Percentiles rank a stretch among this genome's conserved stretches.
Conservation (phyloP, 2,329 filamentous ascomycete species). For the Aspergillus texensis region DNA sequence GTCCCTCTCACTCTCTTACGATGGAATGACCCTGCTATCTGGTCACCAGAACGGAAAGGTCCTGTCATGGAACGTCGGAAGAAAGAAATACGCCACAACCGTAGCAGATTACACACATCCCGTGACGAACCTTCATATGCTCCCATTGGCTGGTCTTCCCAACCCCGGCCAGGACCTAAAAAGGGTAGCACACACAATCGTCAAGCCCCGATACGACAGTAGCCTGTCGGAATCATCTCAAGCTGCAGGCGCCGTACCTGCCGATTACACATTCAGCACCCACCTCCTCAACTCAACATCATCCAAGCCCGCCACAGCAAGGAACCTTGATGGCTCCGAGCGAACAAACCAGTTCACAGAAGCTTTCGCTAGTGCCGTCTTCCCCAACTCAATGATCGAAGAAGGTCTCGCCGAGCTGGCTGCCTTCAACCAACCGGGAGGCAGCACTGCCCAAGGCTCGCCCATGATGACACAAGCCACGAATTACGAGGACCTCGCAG, state of each 20-base stretch:
- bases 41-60: conserved; percentile 81
- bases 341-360: conserved; percentile 34
- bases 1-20: conserved; percentile 75
- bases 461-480: conserved; percentile 13
- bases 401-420: conserved; percentile 45
- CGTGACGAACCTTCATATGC: conserved; percentile 78
- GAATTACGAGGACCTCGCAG: conserved; percentile 22
- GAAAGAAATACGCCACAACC: conserved; percentile 67
- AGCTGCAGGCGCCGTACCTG: conserved; percentile 41
- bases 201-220: conserved; percentile 69
- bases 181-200: conserved; percentile 61
- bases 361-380: conserved; percentile 42
- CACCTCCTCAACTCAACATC: conserved; percentile 34
- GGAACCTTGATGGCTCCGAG: background rate
- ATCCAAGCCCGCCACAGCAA: conserved; percentile 3
- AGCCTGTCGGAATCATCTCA: conserved; percentile 40
- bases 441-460: conserved; percentile 22
- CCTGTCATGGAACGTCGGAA: conserved; percentile 76
- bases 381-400: conserved; percentile 42
- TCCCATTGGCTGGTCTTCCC: conserved; percentile 60
- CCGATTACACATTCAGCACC: conserved; percentile 46
- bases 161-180: conserved; percentile 39
- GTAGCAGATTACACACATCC: conserved; percentile 75
- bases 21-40: conserved; percentile 77
- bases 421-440: conserved; percentile 29